Percentiles rank a stretch among this genome's conserved stretches.
phyloP scores from a whole-genome alignment of 805 yeast genomes.

The Sporopachydermia lactativora region DNA sequence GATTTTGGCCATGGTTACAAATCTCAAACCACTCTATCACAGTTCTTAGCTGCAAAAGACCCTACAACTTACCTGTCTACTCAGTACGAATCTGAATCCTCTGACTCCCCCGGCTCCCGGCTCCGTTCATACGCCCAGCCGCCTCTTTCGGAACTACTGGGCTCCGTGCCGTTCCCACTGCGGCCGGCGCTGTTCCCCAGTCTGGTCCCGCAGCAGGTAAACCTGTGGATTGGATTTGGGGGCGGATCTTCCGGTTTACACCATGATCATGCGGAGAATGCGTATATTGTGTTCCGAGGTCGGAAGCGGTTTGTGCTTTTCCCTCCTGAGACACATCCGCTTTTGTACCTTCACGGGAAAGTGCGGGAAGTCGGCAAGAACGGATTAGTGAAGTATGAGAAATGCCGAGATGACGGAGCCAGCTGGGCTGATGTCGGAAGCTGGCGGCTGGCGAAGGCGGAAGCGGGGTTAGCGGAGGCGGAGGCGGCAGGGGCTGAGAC shows the following conservation, averaged over 20 bases:
- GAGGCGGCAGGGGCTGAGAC: not conserved
- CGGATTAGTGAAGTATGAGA: slow-evolving; percentile 1
- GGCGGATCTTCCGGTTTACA: not conserved
- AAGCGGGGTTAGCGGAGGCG: not conserved
- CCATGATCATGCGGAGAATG: slow-evolving; percentile 1
- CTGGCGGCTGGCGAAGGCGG: not conserved
- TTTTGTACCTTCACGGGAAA: not conserved
- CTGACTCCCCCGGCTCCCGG: too few relatives aligned
- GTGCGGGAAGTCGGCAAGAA: slow-evolving; percentile 1
- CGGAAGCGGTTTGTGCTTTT: not conserved
- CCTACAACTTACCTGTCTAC: not conserved
- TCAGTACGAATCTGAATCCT: not conserved
- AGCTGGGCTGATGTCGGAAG: not conserved
- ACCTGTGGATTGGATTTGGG: not conserved
- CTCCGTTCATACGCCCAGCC: not conserved
- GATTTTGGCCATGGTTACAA: not conserved
- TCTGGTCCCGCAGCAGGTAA: not conserved
- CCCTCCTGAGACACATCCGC: not conserved
- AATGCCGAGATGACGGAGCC: not conserved
- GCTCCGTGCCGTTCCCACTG: not conserved
- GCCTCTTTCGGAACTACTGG: not conserved
- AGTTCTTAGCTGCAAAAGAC: not conserved
- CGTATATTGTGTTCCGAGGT: not conserved
- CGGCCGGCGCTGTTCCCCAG: not conserved
- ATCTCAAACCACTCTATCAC: not conserved